Conservation (phyloP, 2,329 filamentous ascomycete genomes). For the Diaporthe amygdali region DNA sequence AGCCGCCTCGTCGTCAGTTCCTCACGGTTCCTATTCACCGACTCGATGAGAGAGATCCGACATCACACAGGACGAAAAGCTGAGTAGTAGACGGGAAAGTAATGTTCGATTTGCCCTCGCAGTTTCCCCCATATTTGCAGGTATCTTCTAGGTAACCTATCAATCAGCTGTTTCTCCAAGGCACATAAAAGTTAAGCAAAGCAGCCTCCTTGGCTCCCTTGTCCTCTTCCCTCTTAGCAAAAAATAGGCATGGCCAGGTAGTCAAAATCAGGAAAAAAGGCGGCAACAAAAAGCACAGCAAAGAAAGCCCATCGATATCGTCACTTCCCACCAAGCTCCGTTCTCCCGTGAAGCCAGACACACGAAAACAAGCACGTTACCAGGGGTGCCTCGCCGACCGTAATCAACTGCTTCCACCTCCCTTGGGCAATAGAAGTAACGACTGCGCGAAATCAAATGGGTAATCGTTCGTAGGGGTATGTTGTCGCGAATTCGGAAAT, state of each 20-base stretch:
- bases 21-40: background rate
- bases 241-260: constrained; percentile 5
- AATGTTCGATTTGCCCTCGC: constrained; percentile 18
- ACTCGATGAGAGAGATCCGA: background rate
- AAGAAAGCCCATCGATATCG: background rate
- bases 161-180: constrained; percentile 13
- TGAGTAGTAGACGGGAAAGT: background rate
- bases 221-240: background rate
- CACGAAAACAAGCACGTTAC: background rate
- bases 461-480: constrained; percentile 25
- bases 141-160: constrained; percentile 23
- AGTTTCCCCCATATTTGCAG: constrained; percentile 20
- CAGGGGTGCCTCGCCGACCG: background rate
- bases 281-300: background rate
- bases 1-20: background rate
- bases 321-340: constrained; percentile 4
- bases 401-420: background rate
- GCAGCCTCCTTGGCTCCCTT: background rate
- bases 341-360: background rate
- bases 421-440: background rate
- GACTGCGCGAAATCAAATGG: constrained; percentile 21
- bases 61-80: background rate
- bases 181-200: background rate
- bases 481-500: constrained; percentile 6
- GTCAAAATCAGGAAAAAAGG: constrained; percentile 8